These are phyloP conservation scores for Conringia planisiliqua DNA, from an alignment of 345 rosid species.

Conservation along the genomic window DNA sequence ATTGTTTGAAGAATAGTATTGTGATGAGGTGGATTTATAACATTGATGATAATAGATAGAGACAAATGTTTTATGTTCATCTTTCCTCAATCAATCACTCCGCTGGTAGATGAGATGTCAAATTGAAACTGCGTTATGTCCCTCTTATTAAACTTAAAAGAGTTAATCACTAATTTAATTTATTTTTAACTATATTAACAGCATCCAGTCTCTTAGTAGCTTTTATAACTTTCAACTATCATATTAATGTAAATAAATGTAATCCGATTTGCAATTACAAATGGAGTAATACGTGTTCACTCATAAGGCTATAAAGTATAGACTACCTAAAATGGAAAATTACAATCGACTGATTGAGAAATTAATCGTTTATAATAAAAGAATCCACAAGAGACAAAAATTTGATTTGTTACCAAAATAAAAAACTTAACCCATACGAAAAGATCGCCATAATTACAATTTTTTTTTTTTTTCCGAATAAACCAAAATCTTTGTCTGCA, in stretches of 20 bases:
- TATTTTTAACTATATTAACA: neutral
- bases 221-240: neutral
- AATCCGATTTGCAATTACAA: constrained; percentile 1
- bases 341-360: constrained; percentile 1
- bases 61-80: constrained; percentile 10
- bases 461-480: neutral
- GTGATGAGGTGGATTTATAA: constrained; percentile 22
- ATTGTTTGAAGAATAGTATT: neutral
- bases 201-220: neutral
- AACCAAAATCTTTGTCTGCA: constrained; percentile 17
- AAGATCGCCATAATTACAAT: neutral
- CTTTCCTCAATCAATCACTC: constrained; percentile 25
- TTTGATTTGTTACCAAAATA: neutral
- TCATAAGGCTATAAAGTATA: neutral
- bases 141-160: neutral
- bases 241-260: neutral
- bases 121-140: constrained; percentile 23
- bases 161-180: neutral
- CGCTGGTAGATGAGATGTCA: constrained; percentile 30
- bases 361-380: neutral
- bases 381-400: neutral
- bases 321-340: constrained; percentile 11
- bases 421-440: neutral
- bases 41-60: constrained; percentile 17
- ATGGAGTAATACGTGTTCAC: neutral